A percentile compares a stretch with the other conserved stretches of the same genome.
These are phyloP conservation scores for Russula lepida DNA, from an alignment of 768 basidiomycete species.

Conservation along the genomic window DNA sequence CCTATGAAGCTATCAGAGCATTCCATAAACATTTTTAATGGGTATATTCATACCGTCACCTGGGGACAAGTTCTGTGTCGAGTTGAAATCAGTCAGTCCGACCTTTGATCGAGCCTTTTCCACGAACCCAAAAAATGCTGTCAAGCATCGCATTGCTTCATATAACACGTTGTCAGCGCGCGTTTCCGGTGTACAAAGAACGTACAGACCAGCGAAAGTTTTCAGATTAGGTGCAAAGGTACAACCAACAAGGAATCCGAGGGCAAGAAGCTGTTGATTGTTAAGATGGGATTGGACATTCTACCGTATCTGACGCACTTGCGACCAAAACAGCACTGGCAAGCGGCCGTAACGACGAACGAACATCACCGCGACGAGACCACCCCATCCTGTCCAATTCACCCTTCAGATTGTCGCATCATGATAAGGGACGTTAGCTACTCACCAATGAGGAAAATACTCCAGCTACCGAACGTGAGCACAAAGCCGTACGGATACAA, in stretches of 20 bases:
- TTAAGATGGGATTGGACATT: background rate
- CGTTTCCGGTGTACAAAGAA: constrained; percentile 21
- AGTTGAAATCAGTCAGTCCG: background rate
- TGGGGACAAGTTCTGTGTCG: constrained; percentile 46
- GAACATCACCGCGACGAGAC: constrained; percentile 50
- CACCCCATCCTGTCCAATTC: constrained; percentile 43
- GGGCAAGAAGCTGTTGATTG: constrained; percentile 38
- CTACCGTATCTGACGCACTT: constrained; percentile 31
- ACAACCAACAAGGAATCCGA: constrained; percentile 51
- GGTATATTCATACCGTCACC: constrained; percentile 34
- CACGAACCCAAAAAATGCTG: constrained; percentile 46
- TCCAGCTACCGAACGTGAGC: constrained; percentile 39
- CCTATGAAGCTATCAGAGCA: constrained; percentile 28
- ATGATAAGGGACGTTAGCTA: constrained; percentile 16
- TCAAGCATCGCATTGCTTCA: constrained; percentile 50
- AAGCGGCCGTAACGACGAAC: constrained; percentile 57
- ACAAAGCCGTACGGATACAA: constrained; percentile 21
- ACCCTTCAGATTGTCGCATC: background rate
- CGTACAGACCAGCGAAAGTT: constrained; percentile 44
- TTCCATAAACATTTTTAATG: background rate
- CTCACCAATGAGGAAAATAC: constrained; percentile 51
- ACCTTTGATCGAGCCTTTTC: no score
- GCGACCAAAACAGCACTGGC: constrained; percentile 65
- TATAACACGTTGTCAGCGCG: background rate
- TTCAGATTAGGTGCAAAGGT: constrained; percentile 50